Conservation (phyloP, 225 moss, liverwort and hornwort species). For the Marchantia polymorpha region DNA sequence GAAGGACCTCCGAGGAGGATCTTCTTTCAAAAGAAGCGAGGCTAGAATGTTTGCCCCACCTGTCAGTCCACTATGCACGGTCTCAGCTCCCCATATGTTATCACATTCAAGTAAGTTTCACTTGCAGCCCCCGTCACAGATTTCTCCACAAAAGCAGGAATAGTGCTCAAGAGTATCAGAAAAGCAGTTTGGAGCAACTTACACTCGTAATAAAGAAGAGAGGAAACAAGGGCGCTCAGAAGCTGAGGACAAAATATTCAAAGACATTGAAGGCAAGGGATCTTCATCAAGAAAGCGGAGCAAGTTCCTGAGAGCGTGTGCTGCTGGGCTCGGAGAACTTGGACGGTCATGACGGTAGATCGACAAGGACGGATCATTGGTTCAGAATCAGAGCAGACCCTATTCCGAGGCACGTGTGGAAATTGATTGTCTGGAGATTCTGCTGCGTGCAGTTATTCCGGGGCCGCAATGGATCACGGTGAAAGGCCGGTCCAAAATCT, state of each 20-base stretch:
- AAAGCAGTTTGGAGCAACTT: slow-evolving; percentile 17
- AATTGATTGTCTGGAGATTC: too few relatives aligned
- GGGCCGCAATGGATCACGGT: too few relatives aligned
- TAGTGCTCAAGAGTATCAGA: slow-evolving; percentile 5
- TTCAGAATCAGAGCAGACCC: too few relatives aligned
- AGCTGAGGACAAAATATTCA: slow-evolving; percentile 58
- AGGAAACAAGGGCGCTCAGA: slow-evolving; percentile 50
- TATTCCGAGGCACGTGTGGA: too few relatives aligned
- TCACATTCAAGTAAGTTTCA: too few relatives aligned
- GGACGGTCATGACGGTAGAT: too few relatives aligned
- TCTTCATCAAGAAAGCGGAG: slow-evolving; percentile 88
- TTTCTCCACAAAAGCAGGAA: neutral
- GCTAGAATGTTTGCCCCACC: too few relatives aligned
- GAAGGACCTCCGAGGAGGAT: neutral
- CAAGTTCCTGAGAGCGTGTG: too few relatives aligned
- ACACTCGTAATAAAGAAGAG: slow-evolving; percentile 65
- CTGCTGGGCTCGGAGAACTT: too few relatives aligned
- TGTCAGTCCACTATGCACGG: slow-evolving; percentile 5
- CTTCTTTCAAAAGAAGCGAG: neutral
- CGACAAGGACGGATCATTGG: too few relatives aligned
- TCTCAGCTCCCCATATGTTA: slow-evolving; percentile 2
- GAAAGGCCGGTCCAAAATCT: too few relatives aligned
- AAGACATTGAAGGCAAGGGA: slow-evolving; percentile 72
- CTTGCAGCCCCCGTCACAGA: neutral
- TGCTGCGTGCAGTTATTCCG: too few relatives aligned